A percentile compares a stretch with the other conserved stretches of the same genome.
These are phyloP conservation scores for Yarrowia sp. DNA, from an alignment of 805 yeast species.

Conservation along the genomic window DNA sequence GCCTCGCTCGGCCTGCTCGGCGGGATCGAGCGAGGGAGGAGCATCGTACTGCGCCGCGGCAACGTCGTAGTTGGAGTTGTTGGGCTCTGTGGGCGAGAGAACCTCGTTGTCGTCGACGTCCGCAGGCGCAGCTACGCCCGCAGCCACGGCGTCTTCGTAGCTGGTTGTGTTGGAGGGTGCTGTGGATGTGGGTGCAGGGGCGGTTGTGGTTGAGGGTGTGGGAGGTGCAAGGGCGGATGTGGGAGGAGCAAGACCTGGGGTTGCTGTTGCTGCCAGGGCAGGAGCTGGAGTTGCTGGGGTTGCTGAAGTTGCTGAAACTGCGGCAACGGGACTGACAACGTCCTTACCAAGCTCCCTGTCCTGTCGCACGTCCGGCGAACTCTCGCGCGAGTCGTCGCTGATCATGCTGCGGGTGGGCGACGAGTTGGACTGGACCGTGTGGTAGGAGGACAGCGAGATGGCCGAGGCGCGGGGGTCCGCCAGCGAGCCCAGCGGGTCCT, in stretches of 20 bases:
- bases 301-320: too few species aligned
- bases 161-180: not conserved
- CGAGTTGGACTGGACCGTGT: conserved; percentile 9
- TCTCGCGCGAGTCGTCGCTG: conserved; percentile 1
- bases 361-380: not conserved
- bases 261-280: too few species aligned
- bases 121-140: not conserved
- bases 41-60: not conserved
- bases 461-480: conserved; percentile 20
- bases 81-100: too few species aligned
- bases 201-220: not conserved
- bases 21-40: not conserved
- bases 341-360: not conserved
- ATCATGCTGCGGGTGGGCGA: conserved; percentile 1
- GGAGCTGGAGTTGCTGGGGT: too few species aligned
- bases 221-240: too few species aligned
- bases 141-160: conserved; percentile 4
- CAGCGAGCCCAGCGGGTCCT: conserved; percentile 1
- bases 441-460: conserved; percentile 13
- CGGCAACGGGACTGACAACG: too few species aligned
- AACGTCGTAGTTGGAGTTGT: not conserved
- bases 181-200: too few species aligned
- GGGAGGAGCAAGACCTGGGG: too few species aligned
- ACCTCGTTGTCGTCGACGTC: too few species aligned
- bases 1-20: not conserved